Evolutionary conservation across 495 filamentous ascomycete species (phyloP).

Genomic region (Neurospora sp.): DNA sequence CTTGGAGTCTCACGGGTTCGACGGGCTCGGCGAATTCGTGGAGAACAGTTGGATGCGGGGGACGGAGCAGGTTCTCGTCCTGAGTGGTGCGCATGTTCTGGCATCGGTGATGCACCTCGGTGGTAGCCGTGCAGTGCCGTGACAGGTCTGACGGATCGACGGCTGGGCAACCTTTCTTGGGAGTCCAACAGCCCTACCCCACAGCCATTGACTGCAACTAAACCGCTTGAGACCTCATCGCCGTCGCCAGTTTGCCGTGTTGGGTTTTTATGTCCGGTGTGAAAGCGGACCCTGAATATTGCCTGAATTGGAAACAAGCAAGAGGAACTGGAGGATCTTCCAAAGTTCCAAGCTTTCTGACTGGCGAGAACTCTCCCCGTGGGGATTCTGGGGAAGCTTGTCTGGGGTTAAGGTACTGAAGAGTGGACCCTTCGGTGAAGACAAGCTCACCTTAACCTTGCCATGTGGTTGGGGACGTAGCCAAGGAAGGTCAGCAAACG

Average conservation of each 20-base stretch:
- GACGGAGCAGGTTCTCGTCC: background rate
- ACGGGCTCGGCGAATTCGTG: background rate
- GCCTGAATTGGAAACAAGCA: background rate
- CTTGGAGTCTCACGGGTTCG: background rate
- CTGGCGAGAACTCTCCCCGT: background rate
- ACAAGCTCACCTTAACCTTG: background rate
- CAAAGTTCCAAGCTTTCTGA: background rate
- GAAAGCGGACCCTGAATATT: background rate
- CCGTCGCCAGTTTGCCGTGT: background rate
- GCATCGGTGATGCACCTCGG: background rate
- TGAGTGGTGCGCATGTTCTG: background rate
- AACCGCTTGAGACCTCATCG: background rate
- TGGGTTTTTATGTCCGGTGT: background rate
- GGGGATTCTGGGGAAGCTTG: background rate
- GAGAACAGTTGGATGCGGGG: background rate
- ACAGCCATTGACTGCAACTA: background rate
- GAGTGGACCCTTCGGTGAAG: background rate
- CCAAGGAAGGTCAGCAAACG: background rate
- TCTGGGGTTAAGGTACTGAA: background rate
- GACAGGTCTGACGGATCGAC: background rate
- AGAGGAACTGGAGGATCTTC: background rate
- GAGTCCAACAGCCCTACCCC: background rate
- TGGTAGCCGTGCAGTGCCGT: background rate
- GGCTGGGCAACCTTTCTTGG: background rate
- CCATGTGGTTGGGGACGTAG: background rate